Evolutionary conservation across 495 filamentous ascomycete species (phyloP).

Genomic region (Xeromyces bisporus): DNA sequence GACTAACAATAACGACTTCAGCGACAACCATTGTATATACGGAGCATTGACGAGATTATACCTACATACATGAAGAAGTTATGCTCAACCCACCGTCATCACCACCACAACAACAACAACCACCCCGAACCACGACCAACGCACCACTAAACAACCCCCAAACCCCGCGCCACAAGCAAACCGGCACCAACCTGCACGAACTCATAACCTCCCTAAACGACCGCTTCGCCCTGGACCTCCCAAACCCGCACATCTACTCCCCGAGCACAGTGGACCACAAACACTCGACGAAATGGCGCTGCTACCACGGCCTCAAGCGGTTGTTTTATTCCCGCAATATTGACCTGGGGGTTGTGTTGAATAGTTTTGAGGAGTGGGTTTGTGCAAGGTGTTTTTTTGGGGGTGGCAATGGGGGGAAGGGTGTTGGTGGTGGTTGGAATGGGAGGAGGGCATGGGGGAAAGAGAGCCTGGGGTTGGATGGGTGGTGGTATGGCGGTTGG

Average conservation of each 20-base stretch:
- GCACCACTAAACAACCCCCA: no score
- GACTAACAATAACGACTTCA: no score
- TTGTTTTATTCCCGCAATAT: slow-evolving; percentile 9
- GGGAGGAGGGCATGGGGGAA: slow-evolving; percentile 1
- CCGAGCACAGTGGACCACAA: slow-evolving; percentile 2
- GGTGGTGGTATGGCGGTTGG: not conserved
- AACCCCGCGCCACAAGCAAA: no score
- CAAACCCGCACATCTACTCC: slow-evolving; percentile 8
- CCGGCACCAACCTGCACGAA: no score
- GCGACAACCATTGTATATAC: no score
- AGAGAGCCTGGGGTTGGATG: not conserved
- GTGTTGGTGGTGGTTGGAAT: not conserved
- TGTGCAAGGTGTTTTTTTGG: no score
- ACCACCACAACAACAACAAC: no score
- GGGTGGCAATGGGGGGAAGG: not conserved
- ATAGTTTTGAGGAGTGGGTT: slow-evolving; percentile 16
- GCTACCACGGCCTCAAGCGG: slow-evolving; percentile 4
- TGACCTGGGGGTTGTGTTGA: slow-evolving; percentile 6
- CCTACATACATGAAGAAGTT: no score
- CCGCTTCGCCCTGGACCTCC: slow-evolving; percentile 12
- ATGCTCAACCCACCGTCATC: no score
- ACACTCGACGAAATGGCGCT: slow-evolving; percentile 3
- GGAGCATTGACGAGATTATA: no score
- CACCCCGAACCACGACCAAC: no score
- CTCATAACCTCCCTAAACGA: no score